phyloP scores from a whole-genome alignment of 345 rosid species.

The Citrus inodora region DNA sequence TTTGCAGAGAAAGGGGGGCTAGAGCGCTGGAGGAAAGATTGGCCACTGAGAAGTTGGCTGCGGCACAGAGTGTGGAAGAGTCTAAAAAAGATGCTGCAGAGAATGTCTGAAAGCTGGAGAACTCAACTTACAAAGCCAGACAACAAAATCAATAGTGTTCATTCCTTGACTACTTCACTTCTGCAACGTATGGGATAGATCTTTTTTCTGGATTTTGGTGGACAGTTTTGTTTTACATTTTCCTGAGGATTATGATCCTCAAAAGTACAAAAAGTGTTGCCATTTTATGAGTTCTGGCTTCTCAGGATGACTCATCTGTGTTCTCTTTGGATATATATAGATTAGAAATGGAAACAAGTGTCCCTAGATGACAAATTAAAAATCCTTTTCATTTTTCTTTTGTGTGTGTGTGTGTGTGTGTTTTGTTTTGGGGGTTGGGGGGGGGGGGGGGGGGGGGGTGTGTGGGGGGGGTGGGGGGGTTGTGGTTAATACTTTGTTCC shows the following conservation, averaged over 20 bases:
- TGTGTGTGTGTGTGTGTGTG: no score
- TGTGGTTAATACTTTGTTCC: not conserved
- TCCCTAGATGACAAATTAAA: not conserved
- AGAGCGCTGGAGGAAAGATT: conserved; percentile 96
- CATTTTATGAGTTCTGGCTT: not conserved
- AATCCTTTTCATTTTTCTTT: not conserved
- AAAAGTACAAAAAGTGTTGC: conserved; percentile 7
- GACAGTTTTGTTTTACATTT: conserved; percentile 22
- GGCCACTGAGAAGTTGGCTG: conserved; percentile 68
- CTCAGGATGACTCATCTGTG: not conserved
- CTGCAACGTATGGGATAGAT: conserved; percentile 24
- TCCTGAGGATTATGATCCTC: conserved; percentile 16
- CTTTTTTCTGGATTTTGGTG: conserved; percentile 20
- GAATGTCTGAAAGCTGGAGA: conserved; percentile 42
- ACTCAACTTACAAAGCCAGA: not conserved
- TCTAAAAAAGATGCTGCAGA: conserved; percentile 51
- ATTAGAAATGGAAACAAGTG: conserved; percentile 1
- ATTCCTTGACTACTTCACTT: conserved; percentile 10
- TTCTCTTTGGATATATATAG: conserved; percentile 3
- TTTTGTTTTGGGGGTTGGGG: not conserved
- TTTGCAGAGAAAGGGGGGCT: conserved; percentile 97
- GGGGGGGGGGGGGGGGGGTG: rapidly evolving
- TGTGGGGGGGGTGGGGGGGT: rapidly evolving
- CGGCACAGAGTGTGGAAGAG: conserved; percentile 50
- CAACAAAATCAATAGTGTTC: conserved; percentile 10